These are phyloP conservation scores for Fusarium longipes DNA, from an alignment of 2,329 filamentous ascomycete genomes.

Conservation along the genomic window DNA sequence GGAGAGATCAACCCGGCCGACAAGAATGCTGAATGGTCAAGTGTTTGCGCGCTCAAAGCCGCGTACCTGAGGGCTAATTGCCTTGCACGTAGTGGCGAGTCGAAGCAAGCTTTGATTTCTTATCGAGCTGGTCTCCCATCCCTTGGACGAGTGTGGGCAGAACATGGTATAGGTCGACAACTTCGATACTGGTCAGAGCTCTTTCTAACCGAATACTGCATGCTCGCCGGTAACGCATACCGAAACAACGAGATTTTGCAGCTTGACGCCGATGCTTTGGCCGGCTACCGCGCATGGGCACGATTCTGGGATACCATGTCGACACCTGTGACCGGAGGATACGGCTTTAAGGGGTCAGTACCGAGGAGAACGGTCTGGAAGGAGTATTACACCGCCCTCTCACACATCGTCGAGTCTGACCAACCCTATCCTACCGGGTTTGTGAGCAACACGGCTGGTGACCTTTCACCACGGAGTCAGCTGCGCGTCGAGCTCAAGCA, in stretches of 20 bases:
- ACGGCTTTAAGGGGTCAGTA: conserved; percentile 68
- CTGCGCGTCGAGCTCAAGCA: conserved; percentile 81
- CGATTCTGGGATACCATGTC: conserved; percentile 71
- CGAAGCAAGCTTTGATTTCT: conserved; percentile 70
- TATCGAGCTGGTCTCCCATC: conserved; percentile 75
- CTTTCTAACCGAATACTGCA: conserved; percentile 78
- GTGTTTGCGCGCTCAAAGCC: conserved; percentile 82
- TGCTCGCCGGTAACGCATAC: conserved; percentile 71
- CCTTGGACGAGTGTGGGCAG: conserved; percentile 64
- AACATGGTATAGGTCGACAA: conserved; percentile 69
- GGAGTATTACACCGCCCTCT: conserved; percentile 84
- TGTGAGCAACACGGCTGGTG: conserved; percentile 54
- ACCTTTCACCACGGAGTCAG: conserved; percentile 68
- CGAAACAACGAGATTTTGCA: conserved; percentile 63
- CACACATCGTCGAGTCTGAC: conserved; percentile 76
- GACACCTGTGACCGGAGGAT: conserved; percentile 62
- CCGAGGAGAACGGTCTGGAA: conserved; percentile 80
- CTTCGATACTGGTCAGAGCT: conserved; percentile 83
- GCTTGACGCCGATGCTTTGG: conserved; percentile 64
- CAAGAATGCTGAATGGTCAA: conserved; percentile 77
- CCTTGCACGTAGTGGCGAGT: conserved; percentile 61
- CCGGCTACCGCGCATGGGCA: conserved; percentile 74
- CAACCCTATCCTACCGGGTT: conserved; percentile 68
- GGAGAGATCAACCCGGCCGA: conserved; percentile 63
- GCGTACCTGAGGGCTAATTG: conserved; percentile 80